Evolutionary conservation across 805 yeast species (phyloP).

Genomic region (Wickerhamiella nectarea): DNA sequence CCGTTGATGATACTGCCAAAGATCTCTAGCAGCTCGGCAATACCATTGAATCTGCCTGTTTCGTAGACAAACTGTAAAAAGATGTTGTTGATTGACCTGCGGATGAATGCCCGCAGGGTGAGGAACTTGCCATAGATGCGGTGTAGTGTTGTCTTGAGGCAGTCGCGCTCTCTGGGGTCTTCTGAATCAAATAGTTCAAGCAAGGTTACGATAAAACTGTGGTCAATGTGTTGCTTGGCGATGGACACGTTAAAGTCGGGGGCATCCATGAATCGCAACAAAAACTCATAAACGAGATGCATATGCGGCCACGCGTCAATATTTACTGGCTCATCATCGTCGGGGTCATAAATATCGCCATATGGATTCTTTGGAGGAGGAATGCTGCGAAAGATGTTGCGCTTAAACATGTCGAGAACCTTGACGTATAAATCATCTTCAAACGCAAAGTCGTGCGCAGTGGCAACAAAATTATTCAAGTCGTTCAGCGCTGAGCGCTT

Average conservation of each 20-base stretch:
- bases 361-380: slow-evolving; percentile 97
- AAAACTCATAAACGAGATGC: slow-evolving; percentile 92
- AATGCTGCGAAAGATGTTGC: slow-evolving; percentile 83
- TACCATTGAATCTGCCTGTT: slow-evolving; percentile 89
- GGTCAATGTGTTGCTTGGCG: slow-evolving; percentile 91
- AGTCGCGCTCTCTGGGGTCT: slow-evolving; percentile 92
- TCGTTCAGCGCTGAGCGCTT: slow-evolving; percentile 80
- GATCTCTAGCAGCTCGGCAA: slow-evolving; percentile 87
- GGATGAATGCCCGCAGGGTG: slow-evolving; percentile 74
- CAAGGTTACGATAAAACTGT: slow-evolving; percentile 64
- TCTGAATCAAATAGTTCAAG: slow-evolving; percentile 89
- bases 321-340: slow-evolving; percentile 94
- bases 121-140: slow-evolving; percentile 92
- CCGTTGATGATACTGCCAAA: slow-evolving; percentile 95
- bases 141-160: slow-evolving; percentile 86
- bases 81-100: slow-evolving; percentile 83
- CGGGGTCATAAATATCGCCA: slow-evolving; percentile 94
- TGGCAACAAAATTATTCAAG: slow-evolving; percentile 72
- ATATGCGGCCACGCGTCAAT: slow-evolving; percentile 98
- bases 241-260: slow-evolving; percentile 87
- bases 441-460: slow-evolving; percentile 58
- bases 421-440: slow-evolving; percentile 84
- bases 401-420: slow-evolving; percentile 79
- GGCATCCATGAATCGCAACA: slow-evolving; percentile 80
- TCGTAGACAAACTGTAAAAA: slow-evolving; percentile 89